These are phyloP conservation scores for Taphrina confusa DNA, from an alignment of 1,139 yeast genomes.

Conservation along the genomic window DNA sequence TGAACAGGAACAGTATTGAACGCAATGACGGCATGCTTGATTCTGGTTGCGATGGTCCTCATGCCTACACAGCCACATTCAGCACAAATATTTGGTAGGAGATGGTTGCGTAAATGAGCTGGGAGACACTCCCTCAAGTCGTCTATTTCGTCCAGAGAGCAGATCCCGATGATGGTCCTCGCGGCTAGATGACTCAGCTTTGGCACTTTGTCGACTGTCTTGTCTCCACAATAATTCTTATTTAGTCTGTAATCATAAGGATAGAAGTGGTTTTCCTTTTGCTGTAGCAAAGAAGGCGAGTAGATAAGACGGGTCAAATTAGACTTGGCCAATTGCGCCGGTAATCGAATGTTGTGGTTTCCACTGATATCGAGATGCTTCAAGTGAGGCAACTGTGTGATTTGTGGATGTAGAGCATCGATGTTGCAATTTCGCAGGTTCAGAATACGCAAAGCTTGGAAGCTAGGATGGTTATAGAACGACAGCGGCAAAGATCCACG, in stretches of 20 bases:
- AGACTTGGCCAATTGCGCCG: conserved; percentile 7
- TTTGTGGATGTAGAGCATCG: conserved; percentile 1
- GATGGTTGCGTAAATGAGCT: not conserved
- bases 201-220: not conserved
- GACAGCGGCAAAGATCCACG: conserved; percentile 12
- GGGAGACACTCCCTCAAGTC: conserved; percentile 10
- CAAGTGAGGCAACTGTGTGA: not conserved
- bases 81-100: conserved; percentile 7
- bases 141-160: conserved; percentile 14
- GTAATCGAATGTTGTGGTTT: not conserved
- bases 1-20: conserved; percentile 9
- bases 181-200: conserved; percentile 4
- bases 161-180: not conserved
- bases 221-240: conserved; percentile 6
- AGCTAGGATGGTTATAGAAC: not conserved
- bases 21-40: conserved; percentile 1
- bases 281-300: not conserved
- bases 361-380: conserved; percentile 22
- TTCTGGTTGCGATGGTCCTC: conserved; percentile 4
- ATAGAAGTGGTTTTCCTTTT: not conserved
- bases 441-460: not conserved
- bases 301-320: conserved; percentile 8
- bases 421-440: conserved; percentile 10
- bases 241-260: not conserved
- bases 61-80: conserved; percentile 10